A percentile compares a stretch with the other conserved stretches of the same genome.
Evolutionary conservation across 257 asterid species (phyloP).

Genomic region (Solanum sejunctum): DNA sequence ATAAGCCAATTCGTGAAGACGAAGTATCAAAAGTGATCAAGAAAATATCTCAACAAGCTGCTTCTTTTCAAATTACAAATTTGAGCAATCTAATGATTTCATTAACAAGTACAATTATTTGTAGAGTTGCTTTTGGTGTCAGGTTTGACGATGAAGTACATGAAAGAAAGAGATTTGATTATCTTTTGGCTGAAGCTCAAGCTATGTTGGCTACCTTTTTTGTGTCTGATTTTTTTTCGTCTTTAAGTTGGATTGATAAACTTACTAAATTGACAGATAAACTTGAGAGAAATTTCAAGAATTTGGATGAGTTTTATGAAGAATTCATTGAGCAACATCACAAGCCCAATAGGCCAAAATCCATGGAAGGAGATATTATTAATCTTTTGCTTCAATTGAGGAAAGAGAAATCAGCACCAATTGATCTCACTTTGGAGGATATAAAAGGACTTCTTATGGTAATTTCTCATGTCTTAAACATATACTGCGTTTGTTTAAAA

Average conservation of each 20-base stretch:
- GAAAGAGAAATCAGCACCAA: background rate
- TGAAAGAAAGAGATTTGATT: background rate
- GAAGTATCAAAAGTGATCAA: background rate
- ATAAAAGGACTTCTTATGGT: conserved; percentile 12
- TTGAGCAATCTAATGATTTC: background rate
- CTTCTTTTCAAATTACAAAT: background rate
- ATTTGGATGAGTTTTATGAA: conserved; percentile 9
- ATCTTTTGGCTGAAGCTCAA: background rate
- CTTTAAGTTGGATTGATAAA: conserved; percentile 11
- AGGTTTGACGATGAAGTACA: background rate
- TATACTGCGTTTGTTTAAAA: too few species aligned
- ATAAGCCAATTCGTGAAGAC: background rate
- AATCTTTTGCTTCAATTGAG: conserved; percentile 9
- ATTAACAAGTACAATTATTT: background rate
- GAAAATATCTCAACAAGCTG: background rate
- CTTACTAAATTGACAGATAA: background rate
- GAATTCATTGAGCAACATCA: conserved; percentile 12
- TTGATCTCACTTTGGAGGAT: background rate
- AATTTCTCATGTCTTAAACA: background rate
- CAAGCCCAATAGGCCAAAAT: background rate
- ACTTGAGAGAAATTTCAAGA: background rate
- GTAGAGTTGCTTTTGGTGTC: background rate
- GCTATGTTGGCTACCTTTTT: background rate
- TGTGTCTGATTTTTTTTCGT: conserved; percentile 2
- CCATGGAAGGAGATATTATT: conserved; percentile 2